Evolutionary conservation across 345 rosid species (phyloP).

Genomic region (Diplotaxis tenuifolia): DNA sequence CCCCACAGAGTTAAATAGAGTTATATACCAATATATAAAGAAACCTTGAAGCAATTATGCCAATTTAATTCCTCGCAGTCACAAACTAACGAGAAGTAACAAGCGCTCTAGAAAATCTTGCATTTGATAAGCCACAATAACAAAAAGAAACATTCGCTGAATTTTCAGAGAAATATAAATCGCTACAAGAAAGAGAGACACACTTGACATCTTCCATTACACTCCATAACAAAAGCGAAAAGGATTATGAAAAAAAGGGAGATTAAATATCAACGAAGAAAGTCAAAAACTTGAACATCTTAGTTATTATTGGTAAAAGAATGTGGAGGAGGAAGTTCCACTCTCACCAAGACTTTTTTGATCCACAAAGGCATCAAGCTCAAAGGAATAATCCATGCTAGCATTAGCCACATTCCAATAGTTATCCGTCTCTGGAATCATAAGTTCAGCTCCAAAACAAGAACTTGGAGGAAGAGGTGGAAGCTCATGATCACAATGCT

Average conservation of each 20-base stretch:
- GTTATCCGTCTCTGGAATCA: constrained; percentile 36
- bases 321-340: constrained; percentile 12
- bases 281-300: constrained; percentile 16
- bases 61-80: not conserved
- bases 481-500: constrained; percentile 53
- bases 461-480: constrained; percentile 88
- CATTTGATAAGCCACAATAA: constrained; percentile 15
- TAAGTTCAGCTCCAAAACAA: constrained; percentile 41
- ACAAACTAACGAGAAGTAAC: not conserved
- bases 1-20: not conserved
- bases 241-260: not conserved
- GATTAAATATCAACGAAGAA: not conserved
- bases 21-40: not conserved
- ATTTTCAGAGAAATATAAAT: constrained; percentile 15
- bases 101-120: not conserved
- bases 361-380: constrained; percentile 31
- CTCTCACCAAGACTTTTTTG: constrained; percentile 22
- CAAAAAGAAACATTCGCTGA: constrained; percentile 5
- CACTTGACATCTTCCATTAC: constrained; percentile 6
- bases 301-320: constrained; percentile 25
- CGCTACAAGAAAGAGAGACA: constrained; percentile 7
- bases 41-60: not conserved
- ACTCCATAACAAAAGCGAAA: constrained; percentile 9
- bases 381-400: constrained; percentile 11
- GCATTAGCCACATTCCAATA: constrained; percentile 28